Evolutionary conservation across 2,329 filamentous ascomycete genomes (phyloP), one percentile per base, ranked within the genome.

Genomic region (Sporothrix sp.): DNA sequence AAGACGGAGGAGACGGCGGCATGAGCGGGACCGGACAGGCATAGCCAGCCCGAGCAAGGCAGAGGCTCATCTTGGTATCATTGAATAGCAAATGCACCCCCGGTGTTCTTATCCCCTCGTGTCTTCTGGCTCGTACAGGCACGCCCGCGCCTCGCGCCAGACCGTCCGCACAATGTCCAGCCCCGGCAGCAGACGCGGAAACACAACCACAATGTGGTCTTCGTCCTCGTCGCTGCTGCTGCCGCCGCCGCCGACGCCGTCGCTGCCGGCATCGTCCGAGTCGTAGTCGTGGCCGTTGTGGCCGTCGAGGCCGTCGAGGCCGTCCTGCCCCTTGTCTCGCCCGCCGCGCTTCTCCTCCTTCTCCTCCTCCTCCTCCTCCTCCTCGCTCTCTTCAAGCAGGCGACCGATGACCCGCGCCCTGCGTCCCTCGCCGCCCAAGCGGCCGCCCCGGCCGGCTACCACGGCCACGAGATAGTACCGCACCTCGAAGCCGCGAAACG

Each of bases 401-500:
- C 36, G 8, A 16, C 27, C 30, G 11, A 21, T 40, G 32, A 23
- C 23, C 3, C 14, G 28, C 42, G 28, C 35, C 11, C 20, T 20
- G 9, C 20, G 37, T 25, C 23, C 37, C 23, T 42, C 48, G 11
- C 48, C 27, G 25, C 46, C 28, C 7, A 43, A 37, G 21, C 46
- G 39, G 8, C 40, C 30, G 18, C 43, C 37, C 7, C 50, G 36
- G 0, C 50, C 40, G 7, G 39, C 48, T 35, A 97, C 88, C 48
- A 97, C 84, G 27, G 97, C 86, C 4, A 87, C 81, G 8, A 98
- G 71, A 62, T 95, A 96, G 62, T 91, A 95, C 36, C 84, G 73
- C 32, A 97, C 89, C 68, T 90, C 87, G 61, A 96, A 95, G 1
- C 90, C 90, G 52, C 80, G 81, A 67, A 97, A 97, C 3, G 90